These are phyloP conservation scores for Trapa incisa DNA, from an alignment of 345 rosid genomes.

Conservation along the genomic window DNA sequence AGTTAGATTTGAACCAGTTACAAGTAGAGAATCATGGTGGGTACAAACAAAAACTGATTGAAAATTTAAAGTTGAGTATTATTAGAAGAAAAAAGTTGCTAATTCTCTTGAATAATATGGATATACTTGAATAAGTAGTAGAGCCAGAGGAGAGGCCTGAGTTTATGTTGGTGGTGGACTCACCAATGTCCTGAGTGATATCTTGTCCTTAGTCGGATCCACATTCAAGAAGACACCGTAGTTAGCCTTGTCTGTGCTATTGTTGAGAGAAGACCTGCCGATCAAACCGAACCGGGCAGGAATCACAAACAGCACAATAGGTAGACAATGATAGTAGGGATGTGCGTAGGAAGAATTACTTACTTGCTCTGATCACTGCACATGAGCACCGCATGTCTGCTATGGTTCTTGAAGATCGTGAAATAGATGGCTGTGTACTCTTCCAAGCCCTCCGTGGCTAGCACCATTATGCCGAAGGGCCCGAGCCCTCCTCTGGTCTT, in stretches of 20 bases:
- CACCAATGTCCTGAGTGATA: slow-evolving; percentile 49
- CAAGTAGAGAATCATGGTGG: too few species aligned
- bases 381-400: slow-evolving; percentile 52
- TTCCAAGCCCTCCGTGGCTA: slow-evolving; percentile 41
- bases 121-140: too few species aligned
- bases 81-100: too few species aligned
- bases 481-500: slow-evolving; percentile 43
- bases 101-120: too few species aligned
- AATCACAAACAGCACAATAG: not conserved
- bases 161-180: slow-evolving; percentile 5
- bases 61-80: too few species aligned
- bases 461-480: slow-evolving; percentile 61
- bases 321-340: not conserved
- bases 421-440: slow-evolving; percentile 63
- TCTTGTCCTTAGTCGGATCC: slow-evolving; percentile 25
- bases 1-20: too few species aligned
- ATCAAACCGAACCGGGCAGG: not conserved
- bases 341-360: not conserved
- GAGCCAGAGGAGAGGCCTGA: too few species aligned
- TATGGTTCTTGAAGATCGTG: slow-evolving; percentile 38
- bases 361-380: slow-evolving; percentile 86
- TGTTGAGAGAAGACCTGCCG: slow-evolving; percentile 29
- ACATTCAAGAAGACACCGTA: slow-evolving; percentile 57
- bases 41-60: too few species aligned
- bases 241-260: slow-evolving; percentile 22